A percentile compares a stretch with the other conserved stretches of the same genome.
These are phyloP conservation scores for Mycena olivaceomarginata DNA, from an alignment of 768 basidiomycete species.

Conservation along the genomic window DNA sequence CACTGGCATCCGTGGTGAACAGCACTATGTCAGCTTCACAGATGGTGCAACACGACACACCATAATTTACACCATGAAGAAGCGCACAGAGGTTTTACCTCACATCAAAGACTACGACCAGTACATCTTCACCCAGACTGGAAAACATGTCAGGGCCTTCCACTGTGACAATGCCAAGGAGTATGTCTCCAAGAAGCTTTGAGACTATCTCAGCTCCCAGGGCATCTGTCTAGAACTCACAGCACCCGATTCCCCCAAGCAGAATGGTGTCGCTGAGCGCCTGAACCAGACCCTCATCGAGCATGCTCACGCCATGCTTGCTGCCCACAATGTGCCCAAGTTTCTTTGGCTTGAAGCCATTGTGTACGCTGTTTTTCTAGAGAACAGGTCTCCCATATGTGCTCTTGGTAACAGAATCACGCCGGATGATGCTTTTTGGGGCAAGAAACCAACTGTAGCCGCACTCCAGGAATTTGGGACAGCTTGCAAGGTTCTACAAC, in stretches of 20 bases:
- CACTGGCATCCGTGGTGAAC: too few species aligned
- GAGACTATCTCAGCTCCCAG: too few species aligned
- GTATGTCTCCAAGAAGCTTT: too few species aligned
- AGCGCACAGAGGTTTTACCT: too few species aligned
- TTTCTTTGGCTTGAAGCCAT: neutral
- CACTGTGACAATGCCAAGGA: too few species aligned
- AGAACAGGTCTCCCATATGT: neutral
- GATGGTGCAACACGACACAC: too few species aligned
- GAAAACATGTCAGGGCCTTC: too few species aligned
- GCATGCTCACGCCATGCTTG: neutral
- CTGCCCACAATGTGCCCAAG: neutral
- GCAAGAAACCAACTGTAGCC: neutral
- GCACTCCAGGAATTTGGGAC: too few species aligned
- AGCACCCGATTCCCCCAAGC: neutral
- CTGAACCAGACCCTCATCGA: neutral
- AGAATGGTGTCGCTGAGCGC: neutral
- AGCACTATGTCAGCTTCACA: too few species aligned
- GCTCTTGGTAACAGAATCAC: neutral
- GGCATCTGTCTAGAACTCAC: constrained; percentile 1
- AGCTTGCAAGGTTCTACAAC: constrained; percentile 11
- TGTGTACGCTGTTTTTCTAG: neutral
- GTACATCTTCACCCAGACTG: too few species aligned
- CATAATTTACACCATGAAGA: too few species aligned
- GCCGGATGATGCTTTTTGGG: neutral
- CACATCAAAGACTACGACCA: too few species aligned